Conservation (phyloP, 345 rosid species). For the Dipteronia sinensis region DNA sequence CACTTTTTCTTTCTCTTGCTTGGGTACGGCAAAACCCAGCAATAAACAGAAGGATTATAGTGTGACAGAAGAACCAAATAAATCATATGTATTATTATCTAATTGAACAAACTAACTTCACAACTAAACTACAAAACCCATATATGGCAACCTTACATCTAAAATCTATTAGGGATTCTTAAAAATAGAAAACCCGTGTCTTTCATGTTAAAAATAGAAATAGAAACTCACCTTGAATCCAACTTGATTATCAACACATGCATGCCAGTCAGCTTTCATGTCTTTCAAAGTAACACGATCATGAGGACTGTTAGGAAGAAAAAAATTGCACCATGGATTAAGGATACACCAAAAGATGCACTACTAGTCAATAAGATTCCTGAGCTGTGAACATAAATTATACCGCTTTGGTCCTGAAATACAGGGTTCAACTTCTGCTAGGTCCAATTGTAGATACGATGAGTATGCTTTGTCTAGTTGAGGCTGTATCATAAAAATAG, state of each 20-base stretch:
- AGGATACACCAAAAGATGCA: background rate
- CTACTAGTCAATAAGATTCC: background rate
- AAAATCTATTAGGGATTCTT: too few species aligned
- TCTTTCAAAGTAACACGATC: constrained; percentile 79
- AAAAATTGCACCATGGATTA: constrained; percentile 4
- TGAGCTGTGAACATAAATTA: background rate
- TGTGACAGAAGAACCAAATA: background rate
- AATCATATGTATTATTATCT: background rate
- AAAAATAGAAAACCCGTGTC: too few species aligned
- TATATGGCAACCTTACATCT: background rate
- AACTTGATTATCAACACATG: constrained; percentile 70
- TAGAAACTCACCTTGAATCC: constrained; percentile 65
- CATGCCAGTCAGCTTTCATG: constrained; percentile 91
- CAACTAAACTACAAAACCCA: background rate
- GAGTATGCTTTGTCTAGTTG: constrained; percentile 70
- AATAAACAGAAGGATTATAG: background rate
- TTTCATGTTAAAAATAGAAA: too few species aligned
- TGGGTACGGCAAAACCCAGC: constrained; percentile 81
- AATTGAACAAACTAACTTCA: background rate
- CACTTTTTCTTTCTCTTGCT: constrained; percentile 56
- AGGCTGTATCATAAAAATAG: constrained; percentile 47
- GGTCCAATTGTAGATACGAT: constrained; percentile 73
- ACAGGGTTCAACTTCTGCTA: constrained; percentile 81
- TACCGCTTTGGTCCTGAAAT: constrained; percentile 91
- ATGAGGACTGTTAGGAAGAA: constrained; percentile 60